Percentiles rank a stretch among this genome's conserved stretches.
Conservation (phyloP, 1,284 basidiomycete species). For the Phylloporus sp. region DNA sequence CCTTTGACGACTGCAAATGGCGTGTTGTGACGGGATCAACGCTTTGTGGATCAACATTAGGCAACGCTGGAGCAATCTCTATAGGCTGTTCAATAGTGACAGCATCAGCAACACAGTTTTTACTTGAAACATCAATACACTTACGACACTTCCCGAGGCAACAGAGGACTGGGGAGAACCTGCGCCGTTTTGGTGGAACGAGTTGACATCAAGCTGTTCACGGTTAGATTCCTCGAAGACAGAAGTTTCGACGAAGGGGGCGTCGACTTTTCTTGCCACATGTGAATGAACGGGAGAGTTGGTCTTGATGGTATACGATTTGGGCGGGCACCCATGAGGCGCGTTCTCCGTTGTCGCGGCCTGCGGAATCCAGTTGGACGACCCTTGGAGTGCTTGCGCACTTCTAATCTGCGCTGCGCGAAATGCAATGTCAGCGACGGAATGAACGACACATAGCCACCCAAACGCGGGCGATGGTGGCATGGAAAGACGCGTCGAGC, state of each 20-base stretch:
- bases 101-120: too few relatives aligned
- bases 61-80: neutral
- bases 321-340: neutral
- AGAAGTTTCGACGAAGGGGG: neutral
- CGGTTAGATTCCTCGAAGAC: neutral
- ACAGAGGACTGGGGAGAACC: neutral
- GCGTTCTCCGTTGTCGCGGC: neutral
- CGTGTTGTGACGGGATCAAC: constrained; percentile 35
- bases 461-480: constrained; percentile 70
- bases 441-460: constrained; percentile 68
- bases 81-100: constrained; percentile 11
- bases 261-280: neutral
- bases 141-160: constrained; percentile 9
- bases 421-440: constrained; percentile 59
- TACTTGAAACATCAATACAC: constrained; percentile 2
- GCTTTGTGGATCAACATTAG: constrained; percentile 1
- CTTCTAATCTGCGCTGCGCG: constrained; percentile 64
- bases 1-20: constrained; percentile 76
- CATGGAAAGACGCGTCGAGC: constrained; percentile 42
- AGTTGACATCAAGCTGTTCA: neutral
- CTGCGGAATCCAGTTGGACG: neutral
- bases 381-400: constrained; percentile 41
- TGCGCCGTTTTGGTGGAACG: neutral
- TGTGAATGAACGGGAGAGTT: neutral
- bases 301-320: neutral